These are phyloP conservation scores for Xylaria palmicola DNA, from an alignment of 495 filamentous ascomycete genomes.

Conservation along the genomic window DNA sequence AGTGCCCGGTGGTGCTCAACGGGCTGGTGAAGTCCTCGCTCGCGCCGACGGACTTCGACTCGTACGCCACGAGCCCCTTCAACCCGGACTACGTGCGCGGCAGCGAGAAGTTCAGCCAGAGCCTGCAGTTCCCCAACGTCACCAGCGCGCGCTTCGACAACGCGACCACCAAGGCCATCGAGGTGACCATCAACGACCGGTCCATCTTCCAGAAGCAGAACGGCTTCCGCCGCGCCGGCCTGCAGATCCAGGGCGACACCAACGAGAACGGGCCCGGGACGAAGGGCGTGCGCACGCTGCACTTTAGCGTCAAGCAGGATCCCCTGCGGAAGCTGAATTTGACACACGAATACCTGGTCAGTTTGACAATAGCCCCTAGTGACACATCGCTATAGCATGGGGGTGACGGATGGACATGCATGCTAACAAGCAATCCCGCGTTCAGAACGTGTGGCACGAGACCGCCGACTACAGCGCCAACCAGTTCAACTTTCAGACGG, in stretches of 20 bases:
- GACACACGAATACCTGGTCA: conserved; percentile 54
- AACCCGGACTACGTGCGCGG: conserved; percentile 50
- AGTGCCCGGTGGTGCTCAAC: conserved; percentile 47
- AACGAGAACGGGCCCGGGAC: conserved; percentile 49
- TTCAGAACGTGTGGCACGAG: conserved; percentile 56
- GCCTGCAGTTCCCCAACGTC: conserved; percentile 43
- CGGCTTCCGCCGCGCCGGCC: conserved; percentile 56
- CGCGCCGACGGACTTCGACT: conserved; percentile 42
- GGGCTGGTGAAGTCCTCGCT: conserved; percentile 38
- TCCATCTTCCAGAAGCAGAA: conserved; percentile 55
- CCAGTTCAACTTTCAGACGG: conserved; percentile 56
- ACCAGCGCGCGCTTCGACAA: conserved; percentile 44
- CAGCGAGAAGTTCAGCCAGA: conserved; percentile 45
- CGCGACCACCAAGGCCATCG: conserved; percentile 37
- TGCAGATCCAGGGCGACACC: conserved; percentile 47
- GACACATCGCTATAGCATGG: no score
- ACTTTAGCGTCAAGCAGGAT: conserved; percentile 55
- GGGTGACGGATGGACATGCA: no score
- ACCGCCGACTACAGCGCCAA: conserved; percentile 53
- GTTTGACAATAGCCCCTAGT: background rate
- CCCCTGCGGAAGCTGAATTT: conserved; percentile 46
- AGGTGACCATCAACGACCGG: conserved; percentile 51
- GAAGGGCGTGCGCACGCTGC: conserved; percentile 51
- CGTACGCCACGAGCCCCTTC: conserved; percentile 39
- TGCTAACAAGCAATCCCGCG: background rate